Evolutionary conservation across 2,329 filamentous ascomycete species (phyloP).

Genomic region (Fusarium sp.): DNA sequence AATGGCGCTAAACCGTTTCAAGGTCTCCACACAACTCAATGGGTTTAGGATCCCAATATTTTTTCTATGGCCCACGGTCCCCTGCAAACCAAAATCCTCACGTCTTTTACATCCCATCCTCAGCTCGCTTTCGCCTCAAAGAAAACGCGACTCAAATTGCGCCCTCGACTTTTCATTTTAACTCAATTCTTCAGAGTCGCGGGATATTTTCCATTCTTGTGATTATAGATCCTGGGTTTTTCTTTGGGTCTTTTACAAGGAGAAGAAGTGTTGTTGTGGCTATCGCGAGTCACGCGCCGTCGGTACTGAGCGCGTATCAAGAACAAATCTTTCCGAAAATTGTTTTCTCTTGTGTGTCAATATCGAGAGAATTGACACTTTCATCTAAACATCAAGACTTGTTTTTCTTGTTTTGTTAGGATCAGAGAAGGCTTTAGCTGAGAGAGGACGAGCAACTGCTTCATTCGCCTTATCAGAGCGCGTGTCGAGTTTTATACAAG

Average conservation of each 20-base stretch:
- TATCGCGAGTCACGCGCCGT: not conserved
- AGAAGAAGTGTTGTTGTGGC: constrained; percentile 5
- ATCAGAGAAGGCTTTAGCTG: not conserved
- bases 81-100: constrained; percentile 2
- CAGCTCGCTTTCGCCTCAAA: not conserved
- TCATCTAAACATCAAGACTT: not conserved
- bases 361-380: not conserved
- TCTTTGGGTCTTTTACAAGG: not conserved
- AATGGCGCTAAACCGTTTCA: not conserved
- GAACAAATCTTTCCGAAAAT: not conserved
- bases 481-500: not conserved
- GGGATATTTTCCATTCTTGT: not conserved
- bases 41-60: not conserved
- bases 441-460: not conserved
- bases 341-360: not conserved
- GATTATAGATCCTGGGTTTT: not conserved
- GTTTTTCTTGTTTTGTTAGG: not conserved
- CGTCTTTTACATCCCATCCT: not conserved
- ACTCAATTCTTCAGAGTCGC: not conserved
- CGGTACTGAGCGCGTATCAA: constrained; percentile 1
- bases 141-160: not conserved
- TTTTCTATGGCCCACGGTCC: not conserved
- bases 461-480: not conserved
- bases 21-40: not conserved
- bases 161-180: not conserved